Base-by-base conservation (phyloP, 1,139 yeast genomes). In the Arxiozyma telluris region DNA sequence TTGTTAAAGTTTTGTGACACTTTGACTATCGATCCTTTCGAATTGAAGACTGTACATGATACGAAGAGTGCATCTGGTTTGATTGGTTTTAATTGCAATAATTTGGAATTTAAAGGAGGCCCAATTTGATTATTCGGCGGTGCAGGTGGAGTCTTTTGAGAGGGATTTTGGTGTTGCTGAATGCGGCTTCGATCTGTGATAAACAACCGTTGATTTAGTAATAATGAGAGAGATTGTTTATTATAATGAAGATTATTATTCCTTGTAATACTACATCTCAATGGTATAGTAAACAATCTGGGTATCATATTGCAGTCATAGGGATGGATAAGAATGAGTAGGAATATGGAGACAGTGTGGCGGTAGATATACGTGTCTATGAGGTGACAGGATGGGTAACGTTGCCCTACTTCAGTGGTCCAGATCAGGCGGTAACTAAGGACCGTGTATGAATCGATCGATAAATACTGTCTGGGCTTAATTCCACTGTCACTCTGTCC, bases 1-100 rank as follows among this genome's bases (percentile, higher is more conserved):
- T 89, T 84, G 55, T 88, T 90, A 63, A 82, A 84, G 62, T 84
- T 87, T 52, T 88, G 82, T 0, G 94, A 82, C 1, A 87, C 88
- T 6, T 84, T 86, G 1, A 80, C 75, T 49, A 87, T 86, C 54
- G 81, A 78, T 1, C 98, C 98, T 18, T 77, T 72, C 9, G 70
- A 63, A 66, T 91, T 94, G 64, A 93, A 85, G 0, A 87, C 81
- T 0, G 97, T 88, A 63, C 97, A 90, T 41, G 83, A 80, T 3
- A 82, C 83, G 60, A 66, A 78, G 8, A 78, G 69, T 59, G 82
- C 76, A 63, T 75, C 82, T 0, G 87, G 86, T 2, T 80, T 76
- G 7, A 80, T 76, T 1, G 87, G 85, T 58, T 79, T 77, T 51
- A 82, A 64, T 27, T 73, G 41, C 8, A 48, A 23, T 48, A 48